A percentile compares a stretch with the other conserved stretches of the same genome.
phyloP scores from a whole-genome alignment of 2,329 filamentous ascomycete species.

The Claviceps sp. region DNA sequence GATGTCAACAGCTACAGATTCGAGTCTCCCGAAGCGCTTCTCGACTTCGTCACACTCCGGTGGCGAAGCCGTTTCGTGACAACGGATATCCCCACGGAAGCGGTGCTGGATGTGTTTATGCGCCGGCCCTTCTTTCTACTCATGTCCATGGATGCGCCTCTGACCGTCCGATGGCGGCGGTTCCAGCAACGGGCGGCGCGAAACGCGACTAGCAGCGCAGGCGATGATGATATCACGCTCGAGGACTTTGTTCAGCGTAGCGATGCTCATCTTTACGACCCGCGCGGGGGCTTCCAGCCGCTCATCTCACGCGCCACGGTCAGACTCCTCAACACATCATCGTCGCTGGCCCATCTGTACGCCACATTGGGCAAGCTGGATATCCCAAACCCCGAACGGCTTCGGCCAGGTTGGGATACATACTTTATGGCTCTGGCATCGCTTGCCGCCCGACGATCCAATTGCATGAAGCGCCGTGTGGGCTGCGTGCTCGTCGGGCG shows the following conservation, averaged over 20 bases:
- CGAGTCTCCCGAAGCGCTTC: conserved; percentile 48
- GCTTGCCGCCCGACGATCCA: conserved; percentile 76
- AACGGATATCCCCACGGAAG: conserved; percentile 64
- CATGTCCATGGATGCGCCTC: conserved; percentile 79
- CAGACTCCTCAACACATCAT: conserved; percentile 73
- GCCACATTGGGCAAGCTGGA: conserved; percentile 60
- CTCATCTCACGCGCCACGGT: conserved; percentile 73
- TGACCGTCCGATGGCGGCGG: conserved; percentile 71
- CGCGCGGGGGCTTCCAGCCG: conserved; percentile 50
- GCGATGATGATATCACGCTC: conserved; percentile 24
- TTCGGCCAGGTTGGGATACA: conserved; percentile 86
- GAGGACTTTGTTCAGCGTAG: conserved; percentile 43
- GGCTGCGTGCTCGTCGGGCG: conserved; percentile 79
- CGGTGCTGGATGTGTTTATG: conserved; percentile 59
- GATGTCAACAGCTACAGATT: conserved; percentile 31
- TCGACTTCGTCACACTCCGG: conserved; percentile 72
- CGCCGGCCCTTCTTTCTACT: conserved; percentile 86
- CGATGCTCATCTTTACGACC: conserved; percentile 65
- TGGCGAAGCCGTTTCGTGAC: conserved; percentile 82
- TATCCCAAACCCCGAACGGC: conserved; percentile 61
- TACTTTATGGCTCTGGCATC: conserved; percentile 98
- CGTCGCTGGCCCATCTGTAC: conserved; percentile 57
- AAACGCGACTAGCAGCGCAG: conserved; percentile 7
- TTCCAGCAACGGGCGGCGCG: conserved; percentile 35
- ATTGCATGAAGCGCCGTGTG: conserved; percentile 96